Conservation (phyloP, 306 rosid species). For the Glycine tomentella region DNA sequence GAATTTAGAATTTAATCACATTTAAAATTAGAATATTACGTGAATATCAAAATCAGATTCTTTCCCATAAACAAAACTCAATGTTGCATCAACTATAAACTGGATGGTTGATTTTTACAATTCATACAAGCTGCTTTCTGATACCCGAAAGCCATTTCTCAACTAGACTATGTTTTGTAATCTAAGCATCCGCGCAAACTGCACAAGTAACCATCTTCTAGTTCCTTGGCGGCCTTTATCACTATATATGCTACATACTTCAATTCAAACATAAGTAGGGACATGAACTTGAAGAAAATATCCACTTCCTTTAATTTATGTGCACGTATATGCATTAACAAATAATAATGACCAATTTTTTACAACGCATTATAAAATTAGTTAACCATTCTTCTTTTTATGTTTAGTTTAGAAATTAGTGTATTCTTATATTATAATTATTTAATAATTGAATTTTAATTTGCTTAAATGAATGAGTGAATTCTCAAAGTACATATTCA, state of each 20-base stretch:
- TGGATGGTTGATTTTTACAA: too few species aligned
- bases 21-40: too few species aligned
- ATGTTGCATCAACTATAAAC: too few species aligned
- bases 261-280: background rate
- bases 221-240: background rate
- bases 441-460: too few species aligned
- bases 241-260: background rate
- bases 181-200: slow-evolving; percentile 49
- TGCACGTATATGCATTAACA: background rate
- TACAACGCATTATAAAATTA: background rate
- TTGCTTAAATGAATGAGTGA: too few species aligned
- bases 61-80: too few species aligned
- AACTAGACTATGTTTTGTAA: slow-evolving; percentile 54
- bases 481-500: too few species aligned
- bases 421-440: too few species aligned
- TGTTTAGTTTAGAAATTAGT: too few species aligned
- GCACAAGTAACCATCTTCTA: background rate
- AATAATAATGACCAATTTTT: background rate
- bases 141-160: slow-evolving; percentile 74
- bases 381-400: background rate
- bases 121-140: slow-evolving; percentile 44
- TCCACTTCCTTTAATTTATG: background rate
- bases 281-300: background rate
- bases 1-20: too few species aligned
- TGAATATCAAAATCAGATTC: too few species aligned